Evolutionary conservation across 768 basidiomycete genomes (phyloP).

Genomic region (Suillus sp.): DNA sequence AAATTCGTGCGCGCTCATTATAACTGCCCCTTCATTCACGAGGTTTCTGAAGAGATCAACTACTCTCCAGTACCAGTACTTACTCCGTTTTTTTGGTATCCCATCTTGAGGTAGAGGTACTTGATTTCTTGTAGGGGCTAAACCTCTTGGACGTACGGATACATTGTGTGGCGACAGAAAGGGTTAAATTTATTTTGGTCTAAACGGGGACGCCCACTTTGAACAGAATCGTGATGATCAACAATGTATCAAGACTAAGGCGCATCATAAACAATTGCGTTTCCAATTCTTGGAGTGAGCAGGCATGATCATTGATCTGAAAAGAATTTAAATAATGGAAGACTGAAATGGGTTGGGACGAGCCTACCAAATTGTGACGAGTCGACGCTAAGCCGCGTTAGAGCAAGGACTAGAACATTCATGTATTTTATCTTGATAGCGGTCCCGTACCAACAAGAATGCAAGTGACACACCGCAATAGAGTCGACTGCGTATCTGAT

Average conservation of each 20-base stretch:
- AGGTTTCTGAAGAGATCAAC: no score
- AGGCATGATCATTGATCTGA: no score
- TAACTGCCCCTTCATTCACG: no score
- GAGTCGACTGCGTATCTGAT: background rate
- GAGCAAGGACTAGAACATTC: background rate
- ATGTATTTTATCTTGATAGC: background rate
- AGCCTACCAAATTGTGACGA: no score
- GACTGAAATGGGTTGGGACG: no score
- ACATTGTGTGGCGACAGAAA: background rate
- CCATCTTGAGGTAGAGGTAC: no score
- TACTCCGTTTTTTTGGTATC: background rate
- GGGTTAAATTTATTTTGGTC: background rate
- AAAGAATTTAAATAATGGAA: no score
- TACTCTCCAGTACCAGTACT: background rate
- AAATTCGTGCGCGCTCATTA: no score
- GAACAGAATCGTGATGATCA: background rate
- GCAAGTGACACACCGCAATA: background rate
- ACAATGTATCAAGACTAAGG: background rate
- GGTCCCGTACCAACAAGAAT: background rate
- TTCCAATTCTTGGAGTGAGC: no score
- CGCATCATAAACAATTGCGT: no score
- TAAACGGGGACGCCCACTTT: background rate
- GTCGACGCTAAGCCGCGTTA: background rate
- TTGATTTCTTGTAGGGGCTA: no score
- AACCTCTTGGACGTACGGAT: background rate